Base-by-base conservation (phyloP, 1,139 yeast genomes). In the Candida dubliniensis region DNA sequence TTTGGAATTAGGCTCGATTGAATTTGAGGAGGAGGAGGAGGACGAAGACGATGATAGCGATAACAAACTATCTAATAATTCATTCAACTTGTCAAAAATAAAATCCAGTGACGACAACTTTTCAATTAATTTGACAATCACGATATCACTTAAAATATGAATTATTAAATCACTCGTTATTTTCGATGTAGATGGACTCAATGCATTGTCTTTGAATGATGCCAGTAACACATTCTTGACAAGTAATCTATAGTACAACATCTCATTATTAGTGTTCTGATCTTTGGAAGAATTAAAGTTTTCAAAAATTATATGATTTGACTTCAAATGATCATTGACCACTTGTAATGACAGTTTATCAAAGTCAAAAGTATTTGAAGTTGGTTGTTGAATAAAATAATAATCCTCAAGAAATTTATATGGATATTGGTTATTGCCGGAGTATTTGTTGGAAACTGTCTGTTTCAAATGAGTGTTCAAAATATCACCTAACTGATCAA, bases 131-230 rank as follows among this genome's bases (percentile, higher is more conserved):
- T 67, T 67, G 9, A 47, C 57, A 9, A 73, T 42, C 8, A 73
- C 68, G 47, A 72, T 52, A 51, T 73, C 77, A 8, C 70, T 63
- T 31, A 71, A 45, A 12, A 71, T 47, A 3, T 63, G 42, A 2
- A 58, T 54, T 1, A 69, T 56, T 32, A 73, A 59, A 36, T 59
- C 61, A 35, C 56, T 51, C 2, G 65, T 56, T 4, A 72, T 69
- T 24, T 58, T 57, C 1, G 76, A 68, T 23, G 62, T 54, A 1
- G 60, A 50, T 1, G 64, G 51, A 26, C 47, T 42, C 12, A 36
- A 26, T n/a, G 34, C 55, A 12, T 49, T 48, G 2, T 49, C 44
- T 40, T 43, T 29, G 34, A 67, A 60, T 0, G 64, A 54, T 8
- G 51, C 40, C 2, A 34, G 40, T 13, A 71, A 51, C 4, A 71